A percentile compares a stretch with the other conserved stretches of the same genome.
These are phyloP conservation scores for Tulasnella sp. DNA, from an alignment of 768 basidiomycete species.

Conservation along the genomic window DNA sequence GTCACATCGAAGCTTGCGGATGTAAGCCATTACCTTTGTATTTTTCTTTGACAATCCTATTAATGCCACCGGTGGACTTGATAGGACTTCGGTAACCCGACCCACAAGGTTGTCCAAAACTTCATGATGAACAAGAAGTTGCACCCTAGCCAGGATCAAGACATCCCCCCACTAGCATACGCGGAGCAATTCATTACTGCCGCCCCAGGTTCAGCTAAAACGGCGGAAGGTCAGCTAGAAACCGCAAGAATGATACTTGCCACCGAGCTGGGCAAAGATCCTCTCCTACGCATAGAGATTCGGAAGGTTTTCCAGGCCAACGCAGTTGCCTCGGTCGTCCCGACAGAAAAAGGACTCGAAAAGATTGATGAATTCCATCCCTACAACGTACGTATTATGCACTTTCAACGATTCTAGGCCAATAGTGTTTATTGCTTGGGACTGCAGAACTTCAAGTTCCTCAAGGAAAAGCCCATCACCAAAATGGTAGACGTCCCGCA, in stretches of 20 bases:
- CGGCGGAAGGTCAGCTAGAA: conserved; percentile 56
- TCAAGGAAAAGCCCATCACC: conserved; percentile 60
- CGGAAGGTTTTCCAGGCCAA: conserved; percentile 63
- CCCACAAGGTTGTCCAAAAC: conserved; percentile 78
- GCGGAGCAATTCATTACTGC: conserved; percentile 75
- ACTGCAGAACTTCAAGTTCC: conserved; percentile 85
- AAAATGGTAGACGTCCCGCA: conserved; percentile 63
- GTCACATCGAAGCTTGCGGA: conserved; percentile 67
- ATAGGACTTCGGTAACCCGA: conserved; percentile 74
- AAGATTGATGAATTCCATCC: conserved; percentile 38
- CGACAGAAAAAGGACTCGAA: conserved; percentile 69
- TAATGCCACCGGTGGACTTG: neutral
- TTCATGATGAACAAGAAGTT: conserved; percentile 35
- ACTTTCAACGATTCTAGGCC: conserved; percentile 18
- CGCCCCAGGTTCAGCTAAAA: conserved; percentile 32
- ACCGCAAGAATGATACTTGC: conserved; percentile 74
- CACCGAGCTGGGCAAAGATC: conserved; percentile 89
- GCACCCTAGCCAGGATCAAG: conserved; percentile 71
- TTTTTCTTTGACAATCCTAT: neutral
- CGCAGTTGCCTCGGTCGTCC: conserved; percentile 65
- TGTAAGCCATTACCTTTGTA: conserved; percentile 33
- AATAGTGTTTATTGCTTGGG: neutral
- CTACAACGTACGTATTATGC: conserved; percentile 31
- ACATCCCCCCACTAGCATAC: conserved; percentile 61
- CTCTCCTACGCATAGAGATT: conserved; percentile 66